A percentile compares a stretch with the other conserved stretches of the same genome.
Evolutionary conservation across 2,329 filamentous ascomycete genomes (phyloP).

Genomic region (Ceratocystis cubensis): DNA sequence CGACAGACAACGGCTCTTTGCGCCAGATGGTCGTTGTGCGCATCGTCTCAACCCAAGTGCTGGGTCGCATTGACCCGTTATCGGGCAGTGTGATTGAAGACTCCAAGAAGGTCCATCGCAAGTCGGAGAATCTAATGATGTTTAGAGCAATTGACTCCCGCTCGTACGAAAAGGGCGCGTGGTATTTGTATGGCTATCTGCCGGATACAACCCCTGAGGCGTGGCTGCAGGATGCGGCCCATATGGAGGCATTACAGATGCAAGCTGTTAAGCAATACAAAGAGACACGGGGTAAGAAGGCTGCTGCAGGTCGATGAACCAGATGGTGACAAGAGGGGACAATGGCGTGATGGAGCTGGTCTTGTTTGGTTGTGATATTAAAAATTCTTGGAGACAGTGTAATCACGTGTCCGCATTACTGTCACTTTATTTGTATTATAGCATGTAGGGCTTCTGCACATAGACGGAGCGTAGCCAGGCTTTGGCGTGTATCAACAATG

Average conservation of each 20-base stretch:
- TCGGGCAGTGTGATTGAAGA: conserved; percentile 34
- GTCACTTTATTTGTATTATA: conserved; percentile 21
- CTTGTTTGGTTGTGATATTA: neutral
- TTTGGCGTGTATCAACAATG: conserved; percentile 19
- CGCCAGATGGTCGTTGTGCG: conserved; percentile 50
- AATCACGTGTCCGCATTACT: neutral
- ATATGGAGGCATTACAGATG: conserved; percentile 16
- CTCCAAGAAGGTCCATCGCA: conserved; percentile 38
- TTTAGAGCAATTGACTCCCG: conserved; percentile 35
- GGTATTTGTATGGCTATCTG: conserved; percentile 55
- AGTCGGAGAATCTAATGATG: conserved; percentile 54
- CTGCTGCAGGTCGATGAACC: conserved; percentile 22
- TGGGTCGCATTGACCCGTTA: conserved; percentile 32
- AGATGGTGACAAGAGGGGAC: neutral
- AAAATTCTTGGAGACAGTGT: neutral
- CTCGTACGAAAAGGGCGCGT: conserved; percentile 39
- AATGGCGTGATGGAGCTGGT: neutral
- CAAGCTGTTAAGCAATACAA: conserved; percentile 27
- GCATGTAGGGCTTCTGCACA: conserved; percentile 13
- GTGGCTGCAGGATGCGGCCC: conserved; percentile 24
- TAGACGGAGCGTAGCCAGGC: conserved; percentile 13
- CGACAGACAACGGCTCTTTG: conserved; percentile 29
- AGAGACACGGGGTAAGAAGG: conserved; percentile 25
- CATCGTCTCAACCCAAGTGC: conserved; percentile 44
- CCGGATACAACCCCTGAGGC: conserved; percentile 39